phyloP scores from a whole-genome alignment of 495 filamentous ascomycete genomes.

The Lophiotrema nucula region DNA sequence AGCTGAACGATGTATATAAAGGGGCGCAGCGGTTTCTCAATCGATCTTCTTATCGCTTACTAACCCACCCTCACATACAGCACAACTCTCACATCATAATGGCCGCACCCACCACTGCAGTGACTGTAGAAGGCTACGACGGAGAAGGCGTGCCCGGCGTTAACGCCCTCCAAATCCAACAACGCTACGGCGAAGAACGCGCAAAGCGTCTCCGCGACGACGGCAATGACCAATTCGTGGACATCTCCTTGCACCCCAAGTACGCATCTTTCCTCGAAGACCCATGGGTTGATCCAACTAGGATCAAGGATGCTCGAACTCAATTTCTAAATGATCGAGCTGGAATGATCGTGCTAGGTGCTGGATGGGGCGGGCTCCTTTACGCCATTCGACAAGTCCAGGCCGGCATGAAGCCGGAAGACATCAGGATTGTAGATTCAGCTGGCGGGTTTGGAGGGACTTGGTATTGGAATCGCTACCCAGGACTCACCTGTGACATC shows the following conservation, averaged over 20 bases:
- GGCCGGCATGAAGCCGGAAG: slow-evolving; percentile 44
- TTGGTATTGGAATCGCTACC: slow-evolving; percentile 59
- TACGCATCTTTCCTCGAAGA: slow-evolving; percentile 24
- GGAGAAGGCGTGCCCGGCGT: slow-evolving; percentile 1
- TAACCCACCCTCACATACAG: no score
- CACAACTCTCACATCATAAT: no score
- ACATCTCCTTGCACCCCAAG: slow-evolving; percentile 17
- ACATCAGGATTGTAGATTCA: slow-evolving; percentile 52
- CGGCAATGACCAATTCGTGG: slow-evolving; percentile 3
- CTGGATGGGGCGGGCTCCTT: slow-evolving; percentile 52
- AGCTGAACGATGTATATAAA: no score
- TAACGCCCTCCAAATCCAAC: slow-evolving; percentile 16
- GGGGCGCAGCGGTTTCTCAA: no score
- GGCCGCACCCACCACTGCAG: no score
- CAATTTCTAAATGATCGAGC: slow-evolving; percentile 41
- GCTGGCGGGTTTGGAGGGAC: slow-evolving; percentile 55
- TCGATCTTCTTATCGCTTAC: no score
- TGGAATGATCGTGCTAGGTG: slow-evolving; percentile 43
- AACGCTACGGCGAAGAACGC: neutral
- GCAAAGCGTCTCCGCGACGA: neutral
- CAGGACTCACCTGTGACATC: slow-evolving; percentile 52
- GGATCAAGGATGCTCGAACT: slow-evolving; percentile 29
- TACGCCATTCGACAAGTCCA: slow-evolving; percentile 52
- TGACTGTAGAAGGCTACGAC: slow-evolving; percentile 1
- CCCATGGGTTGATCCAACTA: slow-evolving; percentile 48